A percentile compares a stretch with the other conserved stretches of the same genome.
These are phyloP conservation scores for Sporothrix luriei DNA, from an alignment of 2,329 filamentous ascomycete species.

Conservation along the genomic window DNA sequence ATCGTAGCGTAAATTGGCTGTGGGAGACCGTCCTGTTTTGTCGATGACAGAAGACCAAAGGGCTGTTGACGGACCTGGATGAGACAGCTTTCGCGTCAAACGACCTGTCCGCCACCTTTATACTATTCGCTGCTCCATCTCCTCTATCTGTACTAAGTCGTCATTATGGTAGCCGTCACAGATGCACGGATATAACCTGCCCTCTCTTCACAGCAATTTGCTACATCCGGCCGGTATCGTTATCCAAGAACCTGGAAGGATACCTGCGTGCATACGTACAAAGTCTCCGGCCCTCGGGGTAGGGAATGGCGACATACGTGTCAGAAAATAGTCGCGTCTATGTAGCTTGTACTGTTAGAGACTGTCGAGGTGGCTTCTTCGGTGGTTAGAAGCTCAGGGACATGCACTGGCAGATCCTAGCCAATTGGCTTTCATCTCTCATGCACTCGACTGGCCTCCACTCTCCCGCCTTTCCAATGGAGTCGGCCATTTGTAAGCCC, in stretches of 20 bases:
- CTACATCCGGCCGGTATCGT: too few species aligned
- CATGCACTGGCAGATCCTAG: not conserved
- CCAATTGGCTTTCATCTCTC: constrained; percentile 25
- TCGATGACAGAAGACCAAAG: not conserved
- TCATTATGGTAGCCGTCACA: too few species aligned
- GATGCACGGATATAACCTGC: not conserved
- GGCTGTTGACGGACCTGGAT: not conserved
- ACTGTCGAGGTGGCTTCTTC: too few species aligned
- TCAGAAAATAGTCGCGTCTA: not conserved
- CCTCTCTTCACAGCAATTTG: not conserved
- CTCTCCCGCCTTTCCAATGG: too few species aligned
- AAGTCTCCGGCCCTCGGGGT: constrained; percentile 11
- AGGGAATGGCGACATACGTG: too few species aligned
- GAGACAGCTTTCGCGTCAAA: not conserved
- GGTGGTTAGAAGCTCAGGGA: too few species aligned
- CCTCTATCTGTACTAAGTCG: too few species aligned
- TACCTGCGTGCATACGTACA: not conserved
- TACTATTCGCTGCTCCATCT: not conserved
- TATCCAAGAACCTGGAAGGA: too few species aligned
- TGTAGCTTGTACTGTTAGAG: not conserved
- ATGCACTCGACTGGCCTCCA: too few species aligned
- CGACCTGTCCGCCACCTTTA: not conserved
- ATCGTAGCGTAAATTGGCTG: not conserved
- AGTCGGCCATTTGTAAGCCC: too few species aligned
- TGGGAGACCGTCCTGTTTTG: not conserved